Evolutionary conservation across 352 stramenopile species (phyloP).

Genomic region (Phytophthora kernoviae): DNA sequence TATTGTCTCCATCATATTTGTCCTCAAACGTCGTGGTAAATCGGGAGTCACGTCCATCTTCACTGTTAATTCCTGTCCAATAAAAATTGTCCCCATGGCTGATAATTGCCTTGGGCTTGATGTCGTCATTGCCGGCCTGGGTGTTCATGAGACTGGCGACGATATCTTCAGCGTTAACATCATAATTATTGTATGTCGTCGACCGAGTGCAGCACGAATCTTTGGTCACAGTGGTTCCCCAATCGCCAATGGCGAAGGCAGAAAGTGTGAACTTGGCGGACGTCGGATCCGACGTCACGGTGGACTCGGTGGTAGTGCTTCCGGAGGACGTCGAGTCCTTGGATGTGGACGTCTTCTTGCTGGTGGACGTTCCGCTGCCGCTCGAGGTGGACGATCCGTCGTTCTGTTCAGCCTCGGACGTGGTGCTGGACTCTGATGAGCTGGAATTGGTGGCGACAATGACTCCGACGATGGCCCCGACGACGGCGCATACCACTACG

Average conservation of each 20-base stretch:
- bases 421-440: slow-evolving; percentile 29
- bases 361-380: slow-evolving; percentile 17
- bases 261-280: slow-evolving; percentile 44
- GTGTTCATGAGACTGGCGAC: slow-evolving; percentile 70
- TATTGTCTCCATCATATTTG: slow-evolving; percentile 48
- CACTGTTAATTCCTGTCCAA: slow-evolving; percentile 58
- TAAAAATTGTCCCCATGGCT: slow-evolving; percentile 76
- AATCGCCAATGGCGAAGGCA: slow-evolving; percentile 72
- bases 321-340: slow-evolving; percentile 10
- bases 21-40: slow-evolving; percentile 62
- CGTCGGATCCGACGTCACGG: slow-evolving; percentile 35
- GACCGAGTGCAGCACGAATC: slow-evolving; percentile 74
- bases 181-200: slow-evolving; percentile 53
- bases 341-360: slow-evolving; percentile 24
- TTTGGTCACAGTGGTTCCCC: slow-evolving; percentile 59
- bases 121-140: slow-evolving; percentile 33
- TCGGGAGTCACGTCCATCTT: slow-evolving; percentile 42
- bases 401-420: slow-evolving; percentile 24
- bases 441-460: slow-evolving; percentile 43
- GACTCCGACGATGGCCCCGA: slow-evolving; percentile 49
- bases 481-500: slow-evolving; percentile 50
- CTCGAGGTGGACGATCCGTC: slow-evolving; percentile 8
- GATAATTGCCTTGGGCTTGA: slow-evolving; percentile 61
- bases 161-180: slow-evolving; percentile 63
- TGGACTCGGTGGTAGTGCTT: slow-evolving; percentile 9